Percentiles rank a stretch among this genome's conserved stretches.
Conservation (phyloP, 345 rosid species). For the Eucalyptus cladocalyx region DNA sequence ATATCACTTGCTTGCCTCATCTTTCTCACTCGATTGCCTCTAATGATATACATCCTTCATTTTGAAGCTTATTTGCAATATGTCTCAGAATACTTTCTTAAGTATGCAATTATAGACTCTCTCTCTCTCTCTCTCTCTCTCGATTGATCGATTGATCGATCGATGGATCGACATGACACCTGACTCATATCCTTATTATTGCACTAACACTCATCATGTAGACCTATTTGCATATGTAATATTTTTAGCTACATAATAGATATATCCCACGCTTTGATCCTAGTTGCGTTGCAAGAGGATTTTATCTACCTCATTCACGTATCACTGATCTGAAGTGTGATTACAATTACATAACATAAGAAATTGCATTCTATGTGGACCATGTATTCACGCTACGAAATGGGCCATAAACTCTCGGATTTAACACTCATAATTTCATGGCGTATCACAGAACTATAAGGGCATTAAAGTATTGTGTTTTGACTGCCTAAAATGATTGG, state of each 20-base stretch:
- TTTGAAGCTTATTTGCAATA: not conserved
- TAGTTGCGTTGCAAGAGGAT: not conserved
- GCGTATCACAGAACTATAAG: not conserved
- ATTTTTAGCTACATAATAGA: not conserved
- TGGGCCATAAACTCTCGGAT: not conserved
- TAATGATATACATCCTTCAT: not conserved
- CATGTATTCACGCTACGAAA: not conserved
- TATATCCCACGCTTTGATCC: not conserved
- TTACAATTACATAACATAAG: not conserved
- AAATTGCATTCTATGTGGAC: not conserved
- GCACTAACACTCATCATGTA: not conserved
- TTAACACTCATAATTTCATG: not conserved
- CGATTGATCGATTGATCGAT: not conserved
- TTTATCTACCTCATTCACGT: not conserved
- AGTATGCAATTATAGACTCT: not conserved
- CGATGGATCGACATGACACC: not conserved
- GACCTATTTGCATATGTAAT: not conserved
- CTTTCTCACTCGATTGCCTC: not conserved
- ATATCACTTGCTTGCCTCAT: not conserved
- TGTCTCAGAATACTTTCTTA: not conserved
- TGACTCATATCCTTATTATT: not conserved
- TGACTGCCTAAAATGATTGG: not conserved
- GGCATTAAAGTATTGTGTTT: not conserved
- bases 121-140: not conserved
- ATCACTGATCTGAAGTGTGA: not conserved